Conservation (phyloP, 257 asterid genomes). For the Solanum chilense region DNA sequence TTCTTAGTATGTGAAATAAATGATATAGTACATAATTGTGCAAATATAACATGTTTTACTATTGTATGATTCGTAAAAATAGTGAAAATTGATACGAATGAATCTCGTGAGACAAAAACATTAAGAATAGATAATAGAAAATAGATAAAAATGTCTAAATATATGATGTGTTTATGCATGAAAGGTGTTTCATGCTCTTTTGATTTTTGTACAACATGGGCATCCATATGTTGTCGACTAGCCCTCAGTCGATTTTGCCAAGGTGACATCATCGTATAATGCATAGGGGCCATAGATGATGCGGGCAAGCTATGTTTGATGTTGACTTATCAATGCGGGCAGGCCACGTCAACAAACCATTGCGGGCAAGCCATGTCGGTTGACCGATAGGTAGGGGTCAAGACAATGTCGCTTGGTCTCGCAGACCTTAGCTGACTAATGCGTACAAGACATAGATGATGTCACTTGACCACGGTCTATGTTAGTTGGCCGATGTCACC, state of each 20-base stretch:
- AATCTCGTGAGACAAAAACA: not conserved
- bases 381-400: too few relatives aligned
- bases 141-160: not conserved
- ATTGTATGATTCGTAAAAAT: not conserved
- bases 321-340: too few relatives aligned
- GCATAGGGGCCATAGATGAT: not conserved
- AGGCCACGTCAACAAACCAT: too few relatives aligned
- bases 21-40: not conserved
- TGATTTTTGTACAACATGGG: not conserved
- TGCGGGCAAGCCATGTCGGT: too few relatives aligned
- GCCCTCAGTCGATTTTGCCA: not conserved
- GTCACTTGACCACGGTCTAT: not conserved
- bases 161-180: not conserved
- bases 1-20: too few relatives aligned
- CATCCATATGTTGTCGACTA: not conserved
- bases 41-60: too few relatives aligned
- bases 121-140: too few relatives aligned
- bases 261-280: fast-evolving
- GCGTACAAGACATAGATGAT: not conserved
- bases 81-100: not conserved
- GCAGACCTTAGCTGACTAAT: too few relatives aligned
- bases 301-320: not conserved
- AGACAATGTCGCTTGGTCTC: too few relatives aligned
- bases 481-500: not conserved
- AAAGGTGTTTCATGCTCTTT: not conserved